Conservation (phyloP, 805 yeast genomes). For the Zygotorulaspora chibaensis region DNA sequence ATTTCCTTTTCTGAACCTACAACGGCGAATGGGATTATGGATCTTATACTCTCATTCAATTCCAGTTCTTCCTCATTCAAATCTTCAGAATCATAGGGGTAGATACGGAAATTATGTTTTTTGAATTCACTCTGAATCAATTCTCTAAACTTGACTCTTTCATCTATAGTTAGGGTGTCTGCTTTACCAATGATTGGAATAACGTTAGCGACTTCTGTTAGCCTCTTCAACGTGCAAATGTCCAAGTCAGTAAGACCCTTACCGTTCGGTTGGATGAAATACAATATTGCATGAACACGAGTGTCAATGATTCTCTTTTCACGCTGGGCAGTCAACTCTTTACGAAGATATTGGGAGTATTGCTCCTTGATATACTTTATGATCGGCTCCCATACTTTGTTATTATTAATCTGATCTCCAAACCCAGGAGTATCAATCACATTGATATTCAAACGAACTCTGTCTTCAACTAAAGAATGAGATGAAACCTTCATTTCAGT, state of each 20-base stretch:
- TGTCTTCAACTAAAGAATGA: slow-evolving; percentile 77
- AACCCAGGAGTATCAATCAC: slow-evolving; percentile 97
- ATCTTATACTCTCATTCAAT: slow-evolving; percentile 67
- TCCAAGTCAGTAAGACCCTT: slow-evolving; percentile 83
- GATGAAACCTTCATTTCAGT: slow-evolving; percentile 72
- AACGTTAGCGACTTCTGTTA: slow-evolving; percentile 87
- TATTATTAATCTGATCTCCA: slow-evolving; percentile 94
- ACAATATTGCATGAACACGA: slow-evolving; percentile 88
- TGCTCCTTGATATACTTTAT: slow-evolving; percentile 93
- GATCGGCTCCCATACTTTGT: slow-evolving; percentile 94
- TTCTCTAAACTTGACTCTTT: slow-evolving; percentile 74
- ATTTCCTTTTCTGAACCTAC: slow-evolving; percentile 85
- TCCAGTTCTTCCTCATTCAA: slow-evolving; percentile 68
- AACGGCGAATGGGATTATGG: slow-evolving; percentile 86
- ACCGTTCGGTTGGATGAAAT: slow-evolving; percentile 86
- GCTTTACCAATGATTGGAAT: slow-evolving; percentile 94
- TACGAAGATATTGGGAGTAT: slow-evolving; percentile 84
- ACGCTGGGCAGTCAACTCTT: slow-evolving; percentile 91
- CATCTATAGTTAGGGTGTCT: slow-evolving; percentile 82
- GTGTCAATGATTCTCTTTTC: slow-evolving; percentile 79
- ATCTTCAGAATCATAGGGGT: slow-evolving; percentile 69
- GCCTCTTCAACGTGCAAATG: slow-evolving; percentile 72
- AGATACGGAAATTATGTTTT: slow-evolving; percentile 67
- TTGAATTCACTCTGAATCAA: slow-evolving; percentile 71
- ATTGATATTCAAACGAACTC: slow-evolving; percentile 78